These are phyloP conservation scores for Niebla homalea DNA, from an alignment of 495 filamentous ascomycete genomes.

Conservation along the genomic window DNA sequence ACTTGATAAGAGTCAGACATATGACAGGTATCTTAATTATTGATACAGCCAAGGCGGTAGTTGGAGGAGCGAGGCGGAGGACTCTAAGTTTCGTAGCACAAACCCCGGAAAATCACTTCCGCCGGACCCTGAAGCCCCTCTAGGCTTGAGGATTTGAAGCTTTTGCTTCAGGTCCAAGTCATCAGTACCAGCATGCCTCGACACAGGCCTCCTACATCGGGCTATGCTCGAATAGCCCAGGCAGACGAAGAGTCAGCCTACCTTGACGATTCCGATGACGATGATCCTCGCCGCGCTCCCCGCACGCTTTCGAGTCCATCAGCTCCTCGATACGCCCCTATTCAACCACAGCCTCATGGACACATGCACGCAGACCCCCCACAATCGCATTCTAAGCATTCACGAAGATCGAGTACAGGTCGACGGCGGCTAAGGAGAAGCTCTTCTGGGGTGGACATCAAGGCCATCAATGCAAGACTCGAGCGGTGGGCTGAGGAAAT, in stretches of 20 bases:
- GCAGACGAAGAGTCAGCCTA: conserved; percentile 57
- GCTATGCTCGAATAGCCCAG: conserved; percentile 85
- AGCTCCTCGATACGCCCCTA: conserved; percentile 56
- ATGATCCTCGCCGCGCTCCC: conserved; percentile 40
- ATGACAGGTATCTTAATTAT: no score
- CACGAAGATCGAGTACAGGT: conserved; percentile 34
- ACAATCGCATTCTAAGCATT: conserved; percentile 28
- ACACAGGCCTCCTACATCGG: conserved; percentile 61
- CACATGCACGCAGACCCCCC: conserved; percentile 34
- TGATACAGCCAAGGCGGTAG: no score
- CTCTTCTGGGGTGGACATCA: conserved; percentile 88
- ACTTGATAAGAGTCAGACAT: no score
- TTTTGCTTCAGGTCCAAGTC: no score
- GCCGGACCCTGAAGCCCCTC: no score
- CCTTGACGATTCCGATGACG: conserved; percentile 62
- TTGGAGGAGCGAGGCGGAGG: no score
- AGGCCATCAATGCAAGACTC: conserved; percentile 92
- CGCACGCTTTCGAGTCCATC: conserved; percentile 43
- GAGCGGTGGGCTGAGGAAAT: conserved; percentile 98
- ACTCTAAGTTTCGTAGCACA: no score
- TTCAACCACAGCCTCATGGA: conserved; percentile 33
- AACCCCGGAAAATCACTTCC: no score
- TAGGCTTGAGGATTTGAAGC: no score
- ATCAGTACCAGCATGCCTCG: conserved; percentile 34
- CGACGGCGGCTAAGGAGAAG: conserved; percentile 53